A percentile compares a stretch with the other conserved stretches of the same genome.
Evolutionary conservation across 129 eudicot species (phyloP).

Genomic region (Saussurea involucrata): DNA sequence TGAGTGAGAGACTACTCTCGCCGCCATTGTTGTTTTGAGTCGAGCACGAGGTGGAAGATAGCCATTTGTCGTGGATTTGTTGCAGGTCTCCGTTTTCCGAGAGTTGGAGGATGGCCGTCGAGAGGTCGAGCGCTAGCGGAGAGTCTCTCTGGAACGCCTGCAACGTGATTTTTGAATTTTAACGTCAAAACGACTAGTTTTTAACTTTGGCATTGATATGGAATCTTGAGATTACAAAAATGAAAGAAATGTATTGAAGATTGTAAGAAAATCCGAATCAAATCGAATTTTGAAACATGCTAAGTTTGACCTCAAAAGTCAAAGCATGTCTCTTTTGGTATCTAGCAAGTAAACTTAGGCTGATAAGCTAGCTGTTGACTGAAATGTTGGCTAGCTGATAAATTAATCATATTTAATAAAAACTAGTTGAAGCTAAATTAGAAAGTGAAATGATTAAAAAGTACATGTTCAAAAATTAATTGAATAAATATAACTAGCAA

Average conservation of each 20-base stretch:
- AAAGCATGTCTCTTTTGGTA: neutral
- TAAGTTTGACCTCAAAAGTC: constrained; percentile 13
- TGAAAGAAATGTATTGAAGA: neutral
- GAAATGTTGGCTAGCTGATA: too few species aligned
- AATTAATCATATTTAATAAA: too few species aligned
- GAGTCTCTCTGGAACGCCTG: constrained; percentile 83
- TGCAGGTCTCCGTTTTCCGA: constrained; percentile 64
- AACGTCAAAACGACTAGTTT: neutral
- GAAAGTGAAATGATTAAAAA: too few species aligned
- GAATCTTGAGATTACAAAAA: neutral
- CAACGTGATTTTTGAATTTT: constrained; percentile 1
- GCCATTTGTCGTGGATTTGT: constrained; percentile 63
- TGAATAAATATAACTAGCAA: too few species aligned
- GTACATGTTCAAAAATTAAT: too few species aligned
- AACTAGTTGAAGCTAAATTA: too few species aligned
- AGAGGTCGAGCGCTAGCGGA: constrained; percentile 65
- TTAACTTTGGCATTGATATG: neutral
- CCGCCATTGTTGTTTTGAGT: constrained; percentile 26
- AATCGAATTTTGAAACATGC: neutral
- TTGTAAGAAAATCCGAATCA: neutral
- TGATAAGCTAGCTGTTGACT: too few species aligned
- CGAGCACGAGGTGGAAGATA: constrained; percentile 37
- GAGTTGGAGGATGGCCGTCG: constrained; percentile 62
- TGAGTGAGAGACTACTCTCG: constrained; percentile 56
- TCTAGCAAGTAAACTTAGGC: too few species aligned